phyloP scores from a whole-genome alignment of 2,329 filamentous ascomycete species.

The Trichoderma sp. region DNA sequence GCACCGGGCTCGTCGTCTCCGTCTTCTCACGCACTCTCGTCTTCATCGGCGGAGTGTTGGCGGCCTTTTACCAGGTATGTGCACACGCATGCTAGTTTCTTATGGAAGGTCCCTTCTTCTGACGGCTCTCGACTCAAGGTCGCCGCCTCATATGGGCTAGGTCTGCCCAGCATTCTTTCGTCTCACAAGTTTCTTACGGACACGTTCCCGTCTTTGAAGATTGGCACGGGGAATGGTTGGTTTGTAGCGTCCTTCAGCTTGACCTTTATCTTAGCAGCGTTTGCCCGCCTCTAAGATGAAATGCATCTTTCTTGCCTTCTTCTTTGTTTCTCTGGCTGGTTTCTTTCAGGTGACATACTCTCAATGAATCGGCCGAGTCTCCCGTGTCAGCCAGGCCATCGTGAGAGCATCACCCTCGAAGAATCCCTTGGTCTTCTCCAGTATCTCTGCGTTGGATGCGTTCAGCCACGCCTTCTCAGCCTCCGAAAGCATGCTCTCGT shows the following conservation, averaged over 20 bases:
- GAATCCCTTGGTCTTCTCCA: conserved; percentile 75
- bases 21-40: conserved; percentile 72
- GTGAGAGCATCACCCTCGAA: conserved; percentile 75
- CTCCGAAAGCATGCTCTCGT: conserved; percentile 68
- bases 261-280: conserved; percentile 68
- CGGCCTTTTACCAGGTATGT: conserved; percentile 65
- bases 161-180: conserved; percentile 43
- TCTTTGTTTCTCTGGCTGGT: background rate
- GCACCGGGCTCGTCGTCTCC: conserved; percentile 66
- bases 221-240: conserved; percentile 60
- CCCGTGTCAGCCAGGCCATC: conserved; percentile 79
- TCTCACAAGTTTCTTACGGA: conserved; percentile 42
- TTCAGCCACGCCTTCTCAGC: conserved; percentile 86
- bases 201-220: conserved; percentile 48
- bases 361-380: conserved; percentile 68
- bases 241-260: conserved; percentile 72
- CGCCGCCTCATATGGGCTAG: conserved; percentile 48
- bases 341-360: background rate
- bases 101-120: conserved; percentile 15
- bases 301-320: background rate
- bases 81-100: background rate
- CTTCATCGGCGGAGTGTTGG: conserved; percentile 64
- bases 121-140: conserved; percentile 40
- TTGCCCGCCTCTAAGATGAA: conserved; percentile 48
- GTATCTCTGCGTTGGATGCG: conserved; percentile 77